phyloP scores from a whole-genome alignment of 352 stramenopile species.

The Phytophthora sojae region DNA sequence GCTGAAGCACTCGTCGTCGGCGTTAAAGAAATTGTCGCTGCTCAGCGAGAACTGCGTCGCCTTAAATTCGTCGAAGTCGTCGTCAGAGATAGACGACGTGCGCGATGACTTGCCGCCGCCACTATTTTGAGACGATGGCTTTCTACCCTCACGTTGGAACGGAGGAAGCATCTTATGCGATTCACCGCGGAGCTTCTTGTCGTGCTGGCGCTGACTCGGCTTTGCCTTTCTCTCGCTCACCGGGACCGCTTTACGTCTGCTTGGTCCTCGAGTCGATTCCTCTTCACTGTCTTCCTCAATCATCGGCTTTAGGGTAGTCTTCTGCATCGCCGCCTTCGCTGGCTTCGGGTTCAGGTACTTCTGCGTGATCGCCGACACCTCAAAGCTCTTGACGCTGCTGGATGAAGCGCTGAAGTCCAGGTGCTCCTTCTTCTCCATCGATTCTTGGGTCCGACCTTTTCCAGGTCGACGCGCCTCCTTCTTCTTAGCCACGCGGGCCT shows the following conservation, averaged over 20 bases:
- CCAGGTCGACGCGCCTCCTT: conserved; percentile 5
- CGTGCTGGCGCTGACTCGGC: conserved; percentile 13
- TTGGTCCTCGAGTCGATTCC: conserved; percentile 22
- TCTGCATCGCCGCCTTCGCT: conserved; percentile 31
- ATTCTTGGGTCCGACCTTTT: conserved; percentile 14
- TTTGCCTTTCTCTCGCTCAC: conserved; percentile 11
- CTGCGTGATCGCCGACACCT: conserved; percentile 47
- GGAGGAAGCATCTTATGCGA: conserved; percentile 11
- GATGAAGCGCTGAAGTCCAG: conserved; percentile 52
- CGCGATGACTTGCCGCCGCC: conserved; percentile 19
- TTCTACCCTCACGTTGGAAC: conserved; percentile 16
- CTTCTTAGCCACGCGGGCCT: conserved; percentile 28
- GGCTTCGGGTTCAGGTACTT: conserved; percentile 45
- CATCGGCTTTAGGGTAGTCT: conserved; percentile 34
- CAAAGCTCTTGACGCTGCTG: conserved; percentile 40
- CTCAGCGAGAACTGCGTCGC: conserved; percentile 31
- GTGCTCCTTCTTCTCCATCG: conserved; percentile 46
- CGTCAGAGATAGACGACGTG: conserved; percentile 36
- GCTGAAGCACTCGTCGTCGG: conserved; percentile 29
- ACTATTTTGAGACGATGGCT: conserved; percentile 33
- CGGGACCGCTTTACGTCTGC: conserved; percentile 27
- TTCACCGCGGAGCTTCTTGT: conserved; percentile 30
- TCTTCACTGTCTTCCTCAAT: conserved; percentile 38
- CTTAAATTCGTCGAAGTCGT: conserved; percentile 37
- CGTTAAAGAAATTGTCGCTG: conserved; percentile 28